These are phyloP conservation scores for Pecoramyces ruminantium DNA, from an alignment of 192 early-diverging fungal species.

Conservation along the genomic window DNA sequence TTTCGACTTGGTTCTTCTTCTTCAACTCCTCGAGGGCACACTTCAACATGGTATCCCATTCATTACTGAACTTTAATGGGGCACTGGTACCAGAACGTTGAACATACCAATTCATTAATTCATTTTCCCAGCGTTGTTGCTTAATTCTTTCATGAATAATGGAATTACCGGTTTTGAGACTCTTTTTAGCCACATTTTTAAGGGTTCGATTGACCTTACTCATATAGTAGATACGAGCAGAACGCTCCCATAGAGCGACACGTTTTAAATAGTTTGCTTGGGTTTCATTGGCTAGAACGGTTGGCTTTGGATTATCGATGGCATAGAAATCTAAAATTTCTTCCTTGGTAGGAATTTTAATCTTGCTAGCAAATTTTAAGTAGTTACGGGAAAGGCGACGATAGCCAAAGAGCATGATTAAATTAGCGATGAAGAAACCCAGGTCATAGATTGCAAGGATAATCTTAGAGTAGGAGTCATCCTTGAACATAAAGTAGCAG, in stretches of 20 bases:
- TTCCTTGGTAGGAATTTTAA: constrained; percentile 10
- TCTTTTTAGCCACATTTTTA: neutral
- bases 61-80: constrained; percentile 13
- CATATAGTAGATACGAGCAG: constrained; percentile 14
- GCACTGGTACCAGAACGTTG: constrained; percentile 2
- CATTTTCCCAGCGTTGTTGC: constrained; percentile 11
- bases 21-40: constrained; percentile 19
- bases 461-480: neutral
- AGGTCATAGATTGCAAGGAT: neutral
- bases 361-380: constrained; percentile 10
- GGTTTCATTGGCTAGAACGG: neutral
- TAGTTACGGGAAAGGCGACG: constrained; percentile 6
- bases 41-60: constrained; percentile 18
- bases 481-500: neutral
- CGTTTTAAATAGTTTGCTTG: neutral
- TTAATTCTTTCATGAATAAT: constrained; percentile 9
- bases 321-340: constrained; percentile 9
- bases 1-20: constrained; percentile 22
- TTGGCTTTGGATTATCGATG: neutral
- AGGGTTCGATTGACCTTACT: neutral
- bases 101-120: constrained; percentile 21
- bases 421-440: neutral
- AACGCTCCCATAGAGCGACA: constrained; percentile 12
- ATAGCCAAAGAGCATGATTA: constrained; percentile 10
- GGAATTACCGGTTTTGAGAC: neutral